Evolutionary conservation across 768 basidiomycete genomes (phyloP).

Genomic region (Agrocybe praecox): DNA sequence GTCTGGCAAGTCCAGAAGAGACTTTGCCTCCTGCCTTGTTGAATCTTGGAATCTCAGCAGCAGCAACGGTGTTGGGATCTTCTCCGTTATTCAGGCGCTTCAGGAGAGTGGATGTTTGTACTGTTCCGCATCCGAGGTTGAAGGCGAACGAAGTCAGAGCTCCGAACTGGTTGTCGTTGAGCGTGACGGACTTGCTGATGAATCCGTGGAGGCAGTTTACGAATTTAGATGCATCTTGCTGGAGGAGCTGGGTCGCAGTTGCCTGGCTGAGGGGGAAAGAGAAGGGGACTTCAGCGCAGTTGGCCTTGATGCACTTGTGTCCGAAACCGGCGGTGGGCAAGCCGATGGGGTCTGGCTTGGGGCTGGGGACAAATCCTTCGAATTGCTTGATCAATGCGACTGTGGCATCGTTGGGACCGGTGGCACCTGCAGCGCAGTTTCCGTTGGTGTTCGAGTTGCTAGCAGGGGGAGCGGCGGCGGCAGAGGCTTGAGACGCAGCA

Average conservation of each 20-base stretch:
- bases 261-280: slow-evolving; percentile 33
- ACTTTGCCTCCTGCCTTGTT: slow-evolving; percentile 31
- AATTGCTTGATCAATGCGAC: slow-evolving; percentile 30
- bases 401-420: slow-evolving; percentile 29
- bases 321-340: slow-evolving; percentile 39
- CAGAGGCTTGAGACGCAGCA: background rate
- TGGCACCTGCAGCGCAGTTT: slow-evolving; percentile 10
- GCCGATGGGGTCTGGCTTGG: slow-evolving; percentile 36
- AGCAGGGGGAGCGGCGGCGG: slow-evolving; percentile 19
- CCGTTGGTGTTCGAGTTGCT: slow-evolving; percentile 28
- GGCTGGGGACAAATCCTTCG: slow-evolving; percentile 36
- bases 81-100: slow-evolving; percentile 36
- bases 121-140: slow-evolving; percentile 33
- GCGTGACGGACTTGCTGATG: slow-evolving; percentile 26
- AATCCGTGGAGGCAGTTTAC: slow-evolving; percentile 29
- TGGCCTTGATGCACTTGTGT: slow-evolving; percentile 30
- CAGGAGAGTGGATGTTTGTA: slow-evolving; percentile 30
- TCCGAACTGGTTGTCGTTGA: slow-evolving; percentile 40
- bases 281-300: slow-evolving; percentile 35
- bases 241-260: slow-evolving; percentile 29
- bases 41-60: slow-evolving; percentile 36
- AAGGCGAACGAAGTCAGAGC: slow-evolving; percentile 34
- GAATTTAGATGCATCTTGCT: slow-evolving; percentile 28
- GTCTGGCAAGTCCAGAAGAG: slow-evolving; percentile 28
- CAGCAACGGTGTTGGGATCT: slow-evolving; percentile 36